phyloP scores from a whole-genome alignment of 768 basidiomycete species.

The Serendipita sp. region DNA sequence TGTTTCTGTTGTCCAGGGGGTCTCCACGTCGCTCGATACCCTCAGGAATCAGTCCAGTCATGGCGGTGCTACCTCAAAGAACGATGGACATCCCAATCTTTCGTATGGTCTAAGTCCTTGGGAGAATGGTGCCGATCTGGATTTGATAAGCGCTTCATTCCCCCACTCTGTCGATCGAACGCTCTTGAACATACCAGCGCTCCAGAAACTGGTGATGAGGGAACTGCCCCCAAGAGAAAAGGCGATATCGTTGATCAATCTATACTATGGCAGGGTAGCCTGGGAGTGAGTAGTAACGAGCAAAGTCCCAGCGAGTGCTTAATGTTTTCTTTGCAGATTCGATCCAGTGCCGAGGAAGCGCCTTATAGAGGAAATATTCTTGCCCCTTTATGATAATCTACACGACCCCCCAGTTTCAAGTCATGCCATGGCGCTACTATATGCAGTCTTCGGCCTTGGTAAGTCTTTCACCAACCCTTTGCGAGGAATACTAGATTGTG shows the following conservation, averaged over 20 bases:
- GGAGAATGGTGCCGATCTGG: not conserved
- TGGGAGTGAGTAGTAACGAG: not conserved
- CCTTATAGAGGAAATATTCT: conserved; percentile 2
- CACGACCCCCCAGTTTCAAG: not conserved
- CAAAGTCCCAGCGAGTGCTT: not conserved
- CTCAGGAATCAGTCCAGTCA: not conserved
- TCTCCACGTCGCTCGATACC: not conserved
- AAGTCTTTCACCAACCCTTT: no score
- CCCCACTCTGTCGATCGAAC: not conserved
- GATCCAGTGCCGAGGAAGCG: not conserved
- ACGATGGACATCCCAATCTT: not conserved
- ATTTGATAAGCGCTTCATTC: not conserved
- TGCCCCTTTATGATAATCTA: not conserved
- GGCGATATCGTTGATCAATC: conserved; percentile 2
- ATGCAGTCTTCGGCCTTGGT: not conserved
- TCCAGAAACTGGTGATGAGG: not conserved
- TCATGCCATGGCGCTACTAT: not conserved
- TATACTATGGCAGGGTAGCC: not conserved
- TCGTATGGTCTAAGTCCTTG: not conserved
- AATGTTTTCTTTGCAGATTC: not conserved
- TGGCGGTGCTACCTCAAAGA: not conserved
- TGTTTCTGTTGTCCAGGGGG: not conserved
- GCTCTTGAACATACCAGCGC: not conserved
- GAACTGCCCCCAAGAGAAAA: conserved; percentile 2
- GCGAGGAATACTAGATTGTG: no score